phyloP scores from a whole-genome alignment of 1,284 basidiomycete genomes.

The Austropuccinia psidii region DNA sequence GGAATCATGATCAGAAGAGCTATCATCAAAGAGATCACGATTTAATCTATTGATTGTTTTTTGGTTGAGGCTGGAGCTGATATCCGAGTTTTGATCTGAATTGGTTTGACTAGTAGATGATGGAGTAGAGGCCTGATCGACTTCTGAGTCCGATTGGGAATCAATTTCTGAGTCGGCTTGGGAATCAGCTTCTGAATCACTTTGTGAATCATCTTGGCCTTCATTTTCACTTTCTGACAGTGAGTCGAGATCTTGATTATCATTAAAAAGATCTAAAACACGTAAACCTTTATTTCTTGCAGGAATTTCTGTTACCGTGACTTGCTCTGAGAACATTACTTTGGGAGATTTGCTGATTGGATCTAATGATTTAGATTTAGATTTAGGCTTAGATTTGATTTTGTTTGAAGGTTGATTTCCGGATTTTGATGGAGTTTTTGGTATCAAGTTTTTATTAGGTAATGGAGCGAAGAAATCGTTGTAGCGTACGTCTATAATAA shows the following conservation, averaged over 20 bases:
- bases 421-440: not conserved
- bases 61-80: conserved; percentile 42
- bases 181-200: conserved; percentile 38
- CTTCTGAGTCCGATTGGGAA: not conserved
- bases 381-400: conserved; percentile 44
- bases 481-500: conserved; percentile 41
- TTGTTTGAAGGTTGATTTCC: not conserved
- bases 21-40: conserved; percentile 54
- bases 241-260: conserved; percentile 40
- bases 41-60: conserved; percentile 52
- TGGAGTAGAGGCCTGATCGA: not conserved
- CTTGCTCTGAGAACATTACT: conserved; percentile 38
- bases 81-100: conserved; percentile 42
- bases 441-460: not conserved
- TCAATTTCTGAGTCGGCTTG: not conserved
- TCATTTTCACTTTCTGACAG: conserved; percentile 53
- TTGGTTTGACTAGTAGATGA: conserved; percentile 26
- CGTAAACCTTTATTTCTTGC: conserved; percentile 31
- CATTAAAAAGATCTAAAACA: conserved; percentile 21
- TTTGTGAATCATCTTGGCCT: conserved; percentile 49
- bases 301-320: conserved; percentile 37
- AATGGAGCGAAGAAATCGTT: conserved; percentile 43
- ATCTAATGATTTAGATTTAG: not conserved
- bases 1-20: conserved; percentile 50
- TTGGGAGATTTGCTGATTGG: not conserved